Evolutionary conservation across 495 filamentous ascomycete species (phyloP), one percentile per base, ranked within the genome.

Genomic region (Oleoguttula mirabilis): DNA sequence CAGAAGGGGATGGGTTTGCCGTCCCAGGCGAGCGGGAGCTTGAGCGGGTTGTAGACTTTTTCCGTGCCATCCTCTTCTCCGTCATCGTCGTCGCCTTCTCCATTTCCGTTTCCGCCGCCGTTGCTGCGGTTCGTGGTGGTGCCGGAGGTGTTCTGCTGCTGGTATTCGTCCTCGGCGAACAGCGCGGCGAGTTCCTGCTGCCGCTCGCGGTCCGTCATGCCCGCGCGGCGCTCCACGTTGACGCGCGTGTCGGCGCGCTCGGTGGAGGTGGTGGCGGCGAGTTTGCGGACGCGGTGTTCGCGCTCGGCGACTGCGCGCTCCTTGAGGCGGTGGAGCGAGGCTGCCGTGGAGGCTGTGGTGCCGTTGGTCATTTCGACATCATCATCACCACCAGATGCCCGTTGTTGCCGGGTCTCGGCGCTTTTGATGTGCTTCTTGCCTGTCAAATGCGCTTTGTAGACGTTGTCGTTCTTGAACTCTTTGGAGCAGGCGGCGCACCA

Each of bases 1-100:
- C 90, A 98, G 67, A 88, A 96, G 11, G 90, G 90, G 54, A 98
- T 98, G 12, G 90, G 90, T 57, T 96, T 96, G 25, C 92, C 88
- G 52, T 98, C 90, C 90, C 90, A 98, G 3, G 84, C 88, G 14
- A 96, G 69, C 4, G 90, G 90, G 6, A 98, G 68, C 54, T 98
- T 98, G 45, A 96, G 71, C 1, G 90, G 90, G 58, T 98, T 98
- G 71, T 95, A 94, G 46, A 96, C 79, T 50, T 77, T 87, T 43
- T 90, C 85, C 19, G 87, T 81, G 3, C 61, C 70, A 27, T 76
- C 71, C 8, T 64, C 60, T 16, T 88, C 84, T 5, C 71, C 74
- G 30, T 80, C 73, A 1, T 80, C 77, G 4, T 71, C 73, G 4
- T 55, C 57, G 10, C 74, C 61, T 15, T 63, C 69, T 15, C 63